These are phyloP conservation scores for Mortierella sp. DNA, from an alignment of 371 early-diverging fungal genomes.

Conservation along the genomic window DNA sequence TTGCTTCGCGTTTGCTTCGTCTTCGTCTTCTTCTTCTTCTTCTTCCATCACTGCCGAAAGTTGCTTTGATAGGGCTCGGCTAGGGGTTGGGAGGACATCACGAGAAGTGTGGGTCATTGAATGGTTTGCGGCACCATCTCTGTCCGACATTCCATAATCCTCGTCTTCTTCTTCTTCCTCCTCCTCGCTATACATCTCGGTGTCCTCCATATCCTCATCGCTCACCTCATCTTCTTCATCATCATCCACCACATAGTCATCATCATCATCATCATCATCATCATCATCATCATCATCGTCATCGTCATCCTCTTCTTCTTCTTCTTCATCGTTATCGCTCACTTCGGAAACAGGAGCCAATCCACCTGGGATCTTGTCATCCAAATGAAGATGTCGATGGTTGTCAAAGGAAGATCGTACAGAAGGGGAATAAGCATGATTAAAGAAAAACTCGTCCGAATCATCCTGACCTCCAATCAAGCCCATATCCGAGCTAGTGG, in stretches of 20 bases:
- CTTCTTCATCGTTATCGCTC: not conserved
- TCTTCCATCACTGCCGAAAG: too few species aligned
- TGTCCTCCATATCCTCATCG: too few species aligned
- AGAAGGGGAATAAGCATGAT: conserved; percentile 25
- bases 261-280: conserved; percentile 15
- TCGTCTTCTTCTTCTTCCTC: too few species aligned
- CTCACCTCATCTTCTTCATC: conserved; percentile 25
- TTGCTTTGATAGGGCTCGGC: too few species aligned
- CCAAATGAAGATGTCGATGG: not conserved
- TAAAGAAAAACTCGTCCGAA: conserved; percentile 37
- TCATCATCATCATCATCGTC: too few species aligned
- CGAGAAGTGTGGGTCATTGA: too few species aligned
- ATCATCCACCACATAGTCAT: conserved; percentile 45
- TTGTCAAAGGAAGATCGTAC: not conserved
- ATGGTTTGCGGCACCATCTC: too few species aligned
- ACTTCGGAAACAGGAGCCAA: not conserved
- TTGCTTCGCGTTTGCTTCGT: too few species aligned
- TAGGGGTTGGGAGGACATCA: too few species aligned
- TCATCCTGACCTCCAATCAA: conserved; percentile 39
- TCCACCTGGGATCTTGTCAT: not conserved
- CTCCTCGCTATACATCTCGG: too few species aligned
- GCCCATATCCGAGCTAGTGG: not conserved
- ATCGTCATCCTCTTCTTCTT: not conserved
- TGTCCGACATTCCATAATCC: too few species aligned
- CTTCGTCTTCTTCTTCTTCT: too few species aligned